Conservation (phyloP, 768 basidiomycete genomes). For the Mycena galericulata region DNA sequence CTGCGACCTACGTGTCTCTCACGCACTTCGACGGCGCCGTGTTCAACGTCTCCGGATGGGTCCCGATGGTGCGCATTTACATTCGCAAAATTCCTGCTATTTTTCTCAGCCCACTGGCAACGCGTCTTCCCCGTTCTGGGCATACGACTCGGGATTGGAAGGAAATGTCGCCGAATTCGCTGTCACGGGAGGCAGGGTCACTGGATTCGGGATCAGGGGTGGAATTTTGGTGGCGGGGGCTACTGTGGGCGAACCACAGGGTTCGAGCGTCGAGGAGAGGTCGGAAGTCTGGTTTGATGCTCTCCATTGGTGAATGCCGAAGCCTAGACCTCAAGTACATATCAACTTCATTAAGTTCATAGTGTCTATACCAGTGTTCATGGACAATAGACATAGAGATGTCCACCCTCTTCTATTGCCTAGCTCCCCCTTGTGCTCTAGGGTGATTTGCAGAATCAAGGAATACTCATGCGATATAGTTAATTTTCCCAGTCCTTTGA, state of each 20-base stretch:
- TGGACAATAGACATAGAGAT: no score
- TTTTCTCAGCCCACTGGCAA: constrained; percentile 1
- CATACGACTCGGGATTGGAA: neutral
- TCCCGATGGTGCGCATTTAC: neutral
- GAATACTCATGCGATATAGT: no score
- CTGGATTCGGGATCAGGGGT: neutral
- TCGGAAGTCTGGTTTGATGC: neutral
- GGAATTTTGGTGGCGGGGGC: neutral
- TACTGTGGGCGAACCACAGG: neutral
- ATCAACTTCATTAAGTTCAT: no score
- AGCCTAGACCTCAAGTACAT: no score
- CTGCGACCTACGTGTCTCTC: neutral
- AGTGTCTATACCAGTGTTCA: no score
- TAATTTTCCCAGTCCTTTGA: no score
- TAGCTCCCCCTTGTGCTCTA: no score
- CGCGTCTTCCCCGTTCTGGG: neutral
- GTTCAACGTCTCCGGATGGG: neutral
- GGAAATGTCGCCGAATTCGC: neutral
- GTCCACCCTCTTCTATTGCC: no score
- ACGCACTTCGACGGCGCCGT: neutral
- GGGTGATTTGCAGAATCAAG: no score
- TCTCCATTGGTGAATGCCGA: no score
- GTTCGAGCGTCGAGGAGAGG: neutral
- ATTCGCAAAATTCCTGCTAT: neutral
- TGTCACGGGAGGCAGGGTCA: neutral